Base-by-base conservation (phyloP, 2,329 filamentous ascomycete species). In the Cordyceps javanica region DNA sequence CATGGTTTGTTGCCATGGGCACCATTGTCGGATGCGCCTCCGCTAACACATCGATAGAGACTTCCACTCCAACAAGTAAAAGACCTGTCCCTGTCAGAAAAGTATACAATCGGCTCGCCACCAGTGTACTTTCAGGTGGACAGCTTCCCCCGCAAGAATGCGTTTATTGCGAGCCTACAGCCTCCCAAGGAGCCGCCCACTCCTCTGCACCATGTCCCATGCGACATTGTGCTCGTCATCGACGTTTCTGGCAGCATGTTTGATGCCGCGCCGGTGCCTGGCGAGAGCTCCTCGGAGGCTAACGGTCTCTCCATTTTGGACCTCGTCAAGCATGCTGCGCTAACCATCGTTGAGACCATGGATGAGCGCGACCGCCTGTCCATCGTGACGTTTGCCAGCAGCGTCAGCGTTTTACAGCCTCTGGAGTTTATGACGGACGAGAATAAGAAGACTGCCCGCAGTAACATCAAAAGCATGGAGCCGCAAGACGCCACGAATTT, bases 171-270 rank as follows among this genome's bases (percentile, higher is more conserved):
- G 61, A 77, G 73, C 48, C 67, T 83, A 11, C 66, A 73, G 5
- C 77, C 79, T 0, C 80, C 79, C 0, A 66, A 42, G 3, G 55
- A 65, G 7, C 77, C 77, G 1, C 28, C 41, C 0, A 19, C 63
- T 2, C 23, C 61, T 0, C 60, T 70, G 0, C 57, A 63, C 7
- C 78, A 81, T 63, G 72, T 79, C 0, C 77, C 81, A 2, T 83
- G 80, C 64, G 82, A 86, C 60, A 79, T 86, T 32, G 82, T 85
- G 2, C 73, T 86, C 3, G 82, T 82, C 16, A 83, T 86, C 55
- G 83, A 86, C 64, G 74, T 85, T 14, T 86, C 83, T 0, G 74
- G 72, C 0, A 85, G 81, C 68, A 87, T 86, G 83, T 52, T 59
- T 1, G 54, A 59, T 0, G 62, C 68, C 1, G 82, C 82, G 0